Evolutionary conservation across 345 rosid genomes (phyloP), one percentile per base, ranked within the genome.

Genomic region (Syzygium grande): DNA sequence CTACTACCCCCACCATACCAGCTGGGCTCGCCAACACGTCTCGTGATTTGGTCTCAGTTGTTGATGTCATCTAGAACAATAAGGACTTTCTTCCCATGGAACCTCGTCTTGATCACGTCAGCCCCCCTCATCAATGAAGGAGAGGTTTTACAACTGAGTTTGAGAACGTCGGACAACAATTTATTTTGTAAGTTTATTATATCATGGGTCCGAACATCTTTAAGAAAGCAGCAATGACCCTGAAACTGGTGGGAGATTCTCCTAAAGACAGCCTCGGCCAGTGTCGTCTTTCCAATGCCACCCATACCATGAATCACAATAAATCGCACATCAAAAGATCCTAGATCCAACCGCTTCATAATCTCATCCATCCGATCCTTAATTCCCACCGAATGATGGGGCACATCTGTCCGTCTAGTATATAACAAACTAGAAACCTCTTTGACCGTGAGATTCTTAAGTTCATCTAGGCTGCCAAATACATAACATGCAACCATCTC

Each of bases 341-440:
- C n/a, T 23, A 56, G 13, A 56, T 56, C 2, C 23, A 23, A 4
- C 1, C 0, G 13, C 27, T 56, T 23, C 61, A 56, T 56, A 10
- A 56, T 56, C 2, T 56, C 6, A 56, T 56, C n/a, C n/a, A 0
- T 56, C 4, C 3, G n/a, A 56, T 56, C 61, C 1, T 59, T 59
- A 59, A 25, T 59, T 59, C 65, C 65, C 30, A 59, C 65, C 30
- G 27, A 59, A 59, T 59, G 16, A 11, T 59, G 0, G 5, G 8
- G 0, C 30, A 27, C 0, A 0, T 59, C 30, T 0, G 2, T 59
- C 16, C 0, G 1, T 59, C 29, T 58, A 10, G 29, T 58, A 29
- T 7, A 10, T 23, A 58, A 58, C 3, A 58, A 25, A 25, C 63
- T 58, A 11, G 7, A 25, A 11, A 56, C n/a, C n/a, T 56, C 61